Conservation (phyloP, 2,329 filamentous ascomycete species). For the Pestalotiopsis sp. region DNA sequence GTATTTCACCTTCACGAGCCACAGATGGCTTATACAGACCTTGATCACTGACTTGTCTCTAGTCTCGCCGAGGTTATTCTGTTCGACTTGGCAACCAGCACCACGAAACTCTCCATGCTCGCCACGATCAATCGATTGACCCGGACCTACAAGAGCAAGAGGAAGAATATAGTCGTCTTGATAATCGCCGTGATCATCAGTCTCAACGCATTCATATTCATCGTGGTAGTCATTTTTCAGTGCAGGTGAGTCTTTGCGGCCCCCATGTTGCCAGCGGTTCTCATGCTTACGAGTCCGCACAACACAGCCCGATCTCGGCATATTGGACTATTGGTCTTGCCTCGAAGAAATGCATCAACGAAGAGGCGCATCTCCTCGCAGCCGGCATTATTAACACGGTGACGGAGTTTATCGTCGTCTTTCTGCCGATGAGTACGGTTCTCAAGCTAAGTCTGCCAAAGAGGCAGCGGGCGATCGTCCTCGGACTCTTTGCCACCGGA, state of each 20-base stretch:
- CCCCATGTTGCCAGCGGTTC: constrained; percentile 25
- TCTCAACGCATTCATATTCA: constrained; percentile 35
- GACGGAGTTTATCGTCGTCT: constrained; percentile 59
- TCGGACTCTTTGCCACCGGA: constrained; percentile 52
- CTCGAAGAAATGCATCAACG: constrained; percentile 46
- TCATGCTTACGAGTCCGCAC: constrained; percentile 20
- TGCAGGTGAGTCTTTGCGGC: constrained; percentile 34
- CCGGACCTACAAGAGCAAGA: constrained; percentile 29
- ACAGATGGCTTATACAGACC: not conserved
- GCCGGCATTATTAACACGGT: constrained; percentile 62
- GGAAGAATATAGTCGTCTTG: constrained; percentile 33
- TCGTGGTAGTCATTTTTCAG: constrained; percentile 39
- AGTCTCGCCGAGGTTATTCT: constrained; percentile 37
- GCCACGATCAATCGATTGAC: constrained; percentile 40
- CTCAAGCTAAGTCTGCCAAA: constrained; percentile 46
- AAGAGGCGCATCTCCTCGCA: constrained; percentile 53
- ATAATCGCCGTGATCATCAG: constrained; percentile 32
- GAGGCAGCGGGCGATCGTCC: constrained; percentile 48
- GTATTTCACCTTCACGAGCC: constrained; percentile 22
- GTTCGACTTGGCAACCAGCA: constrained; percentile 39
- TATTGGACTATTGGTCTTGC: constrained; percentile 38
- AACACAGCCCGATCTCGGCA: constrained; percentile 36
- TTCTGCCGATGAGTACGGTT: constrained; percentile 52
- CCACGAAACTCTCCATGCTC: constrained; percentile 46
- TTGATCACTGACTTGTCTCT: not conserved